Evolutionary conservation across 352 stramenopile genomes (phyloP), one percentile per base, ranked within the genome.

Genomic region (Phytophthora pinifolia): DNA sequence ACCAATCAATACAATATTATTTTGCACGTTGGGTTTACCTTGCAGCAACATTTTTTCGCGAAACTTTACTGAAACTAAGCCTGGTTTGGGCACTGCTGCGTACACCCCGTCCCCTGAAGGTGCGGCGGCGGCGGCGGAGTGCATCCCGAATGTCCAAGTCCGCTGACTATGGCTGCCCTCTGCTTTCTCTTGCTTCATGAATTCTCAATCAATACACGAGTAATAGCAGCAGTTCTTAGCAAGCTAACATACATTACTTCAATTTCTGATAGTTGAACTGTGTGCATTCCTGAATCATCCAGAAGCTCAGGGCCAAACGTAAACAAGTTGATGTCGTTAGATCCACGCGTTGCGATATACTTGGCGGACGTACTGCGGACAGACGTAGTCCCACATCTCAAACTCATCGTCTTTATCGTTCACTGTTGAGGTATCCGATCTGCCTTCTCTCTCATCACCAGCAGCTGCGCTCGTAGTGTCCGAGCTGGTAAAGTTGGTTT

Each of bases 321-420:
- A 17, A 15, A 18, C 36, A 15, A 42, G 12, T 14, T 15, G 25
- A 10, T 44, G 13, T 35, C 2, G 38, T 48, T 54, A 84, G 35
- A 84, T 34, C 74, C 74, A 84, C 55, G 81, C 74, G 42, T 81
- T 84, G 29, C 62, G 55, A 42, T 65, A 74, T 30, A 43, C 34
- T 10, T 53, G 68, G 8, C 74, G 71, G 33, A 71, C 52, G 32
- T 76, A 59, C 46, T 78, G 69, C 3, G 71, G 71, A 53, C 70
- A 80, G 30, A 84, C 67, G 41, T 81, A 84, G 46, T 84, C 74
- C 74, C 74, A 84, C 62, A 84, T 72, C 25, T 81, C 74, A 51
- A 84, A 84, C 27, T 66, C 64, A 8, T 67, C 53, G 38, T 38
- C 36, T n/a, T 55, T 33, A 42, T 30, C 17, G 31, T 33, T 9